A percentile compares a stretch with the other conserved stretches of the same genome.
Conservation (phyloP, 2,329 filamentous ascomycete genomes). For the Tolypocladium sp. region DNA sequence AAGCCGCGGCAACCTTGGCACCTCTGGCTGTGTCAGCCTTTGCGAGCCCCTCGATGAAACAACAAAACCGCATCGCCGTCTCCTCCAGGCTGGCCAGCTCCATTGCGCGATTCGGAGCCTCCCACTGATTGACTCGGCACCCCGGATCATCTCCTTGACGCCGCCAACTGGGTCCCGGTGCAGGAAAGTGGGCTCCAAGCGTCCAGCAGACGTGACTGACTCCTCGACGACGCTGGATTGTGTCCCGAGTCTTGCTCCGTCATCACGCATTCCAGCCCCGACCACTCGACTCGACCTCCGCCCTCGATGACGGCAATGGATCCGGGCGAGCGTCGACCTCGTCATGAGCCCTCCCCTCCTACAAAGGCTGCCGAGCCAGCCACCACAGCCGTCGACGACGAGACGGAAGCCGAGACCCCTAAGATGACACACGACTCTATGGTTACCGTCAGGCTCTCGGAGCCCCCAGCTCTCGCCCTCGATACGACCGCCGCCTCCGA, state of each 20-base stretch:
- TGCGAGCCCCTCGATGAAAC: slow-evolving; percentile 15
- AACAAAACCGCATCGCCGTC: slow-evolving; percentile 8
- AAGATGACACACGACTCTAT: slow-evolving; percentile 55
- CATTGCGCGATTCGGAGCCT: background rate
- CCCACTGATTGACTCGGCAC: background rate
- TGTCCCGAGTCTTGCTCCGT: slow-evolving; percentile 9
- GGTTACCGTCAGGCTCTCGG: slow-evolving; percentile 68
- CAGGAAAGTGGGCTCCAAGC: slow-evolving; percentile 6
- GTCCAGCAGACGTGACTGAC: slow-evolving; percentile 1
- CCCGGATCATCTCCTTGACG: background rate
- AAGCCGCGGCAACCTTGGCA: background rate
- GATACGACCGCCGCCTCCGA: slow-evolving; percentile 28
- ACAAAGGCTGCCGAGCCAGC: slow-evolving; percentile 7
- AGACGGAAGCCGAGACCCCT: slow-evolving; percentile 20
- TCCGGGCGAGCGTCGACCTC: slow-evolving; percentile 12
- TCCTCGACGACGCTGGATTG: slow-evolving; percentile 11
- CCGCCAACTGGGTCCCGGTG: slow-evolving; percentile 1
- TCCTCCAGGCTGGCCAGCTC: slow-evolving; percentile 8
- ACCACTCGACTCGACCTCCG: slow-evolving; percentile 9
- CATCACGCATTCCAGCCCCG: slow-evolving; percentile 17
- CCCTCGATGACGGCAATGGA: slow-evolving; percentile 17
- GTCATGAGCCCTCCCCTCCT: slow-evolving; percentile 17
- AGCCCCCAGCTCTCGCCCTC: slow-evolving; percentile 44
- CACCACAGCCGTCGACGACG: slow-evolving; percentile 12
- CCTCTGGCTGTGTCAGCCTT: slow-evolving; percentile 9